Percentiles rank a stretch among this genome's conserved stretches.
phyloP scores from a whole-genome alignment of 2,329 filamentous ascomycete species.

The Aspergillus nomiae region DNA sequence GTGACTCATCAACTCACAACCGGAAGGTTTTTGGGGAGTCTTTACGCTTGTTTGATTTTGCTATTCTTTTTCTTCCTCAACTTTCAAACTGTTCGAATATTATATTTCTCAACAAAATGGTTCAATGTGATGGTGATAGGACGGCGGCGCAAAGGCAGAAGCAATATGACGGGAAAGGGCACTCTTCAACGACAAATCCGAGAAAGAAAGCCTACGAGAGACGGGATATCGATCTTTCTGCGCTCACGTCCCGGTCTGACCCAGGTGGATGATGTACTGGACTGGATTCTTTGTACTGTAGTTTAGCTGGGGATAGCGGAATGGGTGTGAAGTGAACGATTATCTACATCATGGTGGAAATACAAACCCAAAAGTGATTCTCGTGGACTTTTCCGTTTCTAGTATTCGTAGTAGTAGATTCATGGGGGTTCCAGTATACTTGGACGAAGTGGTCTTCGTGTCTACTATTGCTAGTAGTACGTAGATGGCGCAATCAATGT shows the following conservation, averaged over 20 bases:
- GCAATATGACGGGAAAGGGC: not conserved
- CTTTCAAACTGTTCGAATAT: not conserved
- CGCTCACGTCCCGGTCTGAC: conserved; percentile 16
- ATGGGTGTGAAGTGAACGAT: conserved; percentile 12
- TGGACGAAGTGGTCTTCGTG: not conserved
- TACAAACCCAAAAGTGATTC: conserved; percentile 19
- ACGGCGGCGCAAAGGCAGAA: conserved; percentile 11
- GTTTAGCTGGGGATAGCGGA: conserved; percentile 24
- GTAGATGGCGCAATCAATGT: no score
- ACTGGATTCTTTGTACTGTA: conserved; percentile 31
- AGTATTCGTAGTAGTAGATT: not conserved
- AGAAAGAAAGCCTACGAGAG: conserved; percentile 22
- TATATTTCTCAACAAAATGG: conserved; percentile 10
- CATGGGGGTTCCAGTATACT: not conserved
- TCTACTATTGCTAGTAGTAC: not conserved
- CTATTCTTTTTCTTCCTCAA: not conserved
- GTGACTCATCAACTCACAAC: conserved; percentile 19
- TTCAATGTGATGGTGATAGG: conserved; percentile 16
- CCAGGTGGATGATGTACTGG: conserved; percentile 19
- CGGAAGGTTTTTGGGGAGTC: conserved; percentile 15
- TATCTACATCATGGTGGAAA: conserved; percentile 12
- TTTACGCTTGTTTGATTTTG: conserved; percentile 7
- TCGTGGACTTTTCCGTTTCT: conserved; percentile 4
- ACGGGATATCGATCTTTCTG: conserved; percentile 15
- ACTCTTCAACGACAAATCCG: conserved; percentile 6